Evolutionary conservation across 2,329 filamentous ascomycete species (phyloP).

Genomic region (Microcyclospora tardicrescens): DNA sequence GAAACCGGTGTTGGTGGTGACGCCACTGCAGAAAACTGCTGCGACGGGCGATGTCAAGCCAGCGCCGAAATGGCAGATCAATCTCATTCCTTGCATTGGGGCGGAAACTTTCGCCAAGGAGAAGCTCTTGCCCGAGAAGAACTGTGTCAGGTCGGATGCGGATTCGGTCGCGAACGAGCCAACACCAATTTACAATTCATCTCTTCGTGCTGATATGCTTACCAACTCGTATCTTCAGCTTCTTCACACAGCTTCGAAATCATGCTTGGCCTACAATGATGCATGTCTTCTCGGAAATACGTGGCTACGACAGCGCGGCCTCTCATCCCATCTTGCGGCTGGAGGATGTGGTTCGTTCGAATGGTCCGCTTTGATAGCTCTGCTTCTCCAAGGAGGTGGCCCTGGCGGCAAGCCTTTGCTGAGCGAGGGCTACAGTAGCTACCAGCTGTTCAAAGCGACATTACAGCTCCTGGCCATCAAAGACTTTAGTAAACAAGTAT

Average conservation of each 20-base stretch:
- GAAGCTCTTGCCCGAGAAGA: constrained; percentile 58
- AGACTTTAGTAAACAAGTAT: constrained; percentile 53
- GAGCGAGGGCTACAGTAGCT: constrained; percentile 71
- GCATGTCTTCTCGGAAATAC: constrained; percentile 74
- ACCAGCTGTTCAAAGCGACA: constrained; percentile 86
- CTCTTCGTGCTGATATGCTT: constrained; percentile 63
- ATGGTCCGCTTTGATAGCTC: constrained; percentile 67
- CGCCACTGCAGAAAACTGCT: constrained; percentile 18
- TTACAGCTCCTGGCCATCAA: constrained; percentile 73
- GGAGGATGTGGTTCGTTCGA: constrained; percentile 93
- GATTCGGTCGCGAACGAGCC: constrained; percentile 28
- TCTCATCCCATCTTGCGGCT: constrained; percentile 52
- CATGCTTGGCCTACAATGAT: constrained; percentile 63
- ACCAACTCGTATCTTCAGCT: constrained; percentile 63
- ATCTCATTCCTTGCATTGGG: constrained; percentile 63
- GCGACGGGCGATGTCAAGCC: constrained; percentile 5
- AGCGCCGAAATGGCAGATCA: constrained; percentile 45
- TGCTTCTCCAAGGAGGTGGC: constrained; percentile 67
- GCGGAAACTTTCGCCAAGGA: constrained; percentile 54
- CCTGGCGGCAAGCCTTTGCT: constrained; percentile 58
- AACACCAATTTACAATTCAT: constrained; percentile 82
- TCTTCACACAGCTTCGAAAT: constrained; percentile 54
- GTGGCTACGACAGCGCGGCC: constrained; percentile 82
- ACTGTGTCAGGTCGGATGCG: constrained; percentile 50
- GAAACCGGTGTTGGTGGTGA: constrained; percentile 51